phyloP scores from a whole-genome alignment of 352 stramenopile genomes.

The Pythium aquatile region DNA sequence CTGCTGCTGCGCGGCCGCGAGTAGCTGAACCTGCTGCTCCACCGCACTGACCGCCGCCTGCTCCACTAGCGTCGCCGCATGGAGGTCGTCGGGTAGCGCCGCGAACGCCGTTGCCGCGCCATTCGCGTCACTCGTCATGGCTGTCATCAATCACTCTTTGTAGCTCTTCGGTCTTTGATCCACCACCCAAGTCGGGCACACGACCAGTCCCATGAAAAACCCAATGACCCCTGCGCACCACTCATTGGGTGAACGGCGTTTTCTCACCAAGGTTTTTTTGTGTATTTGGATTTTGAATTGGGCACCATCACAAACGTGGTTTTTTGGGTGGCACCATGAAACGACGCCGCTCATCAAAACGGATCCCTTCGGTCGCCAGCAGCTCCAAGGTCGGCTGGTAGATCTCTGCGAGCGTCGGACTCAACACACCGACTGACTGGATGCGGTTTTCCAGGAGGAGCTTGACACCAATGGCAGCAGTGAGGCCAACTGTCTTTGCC shows the following conservation, averaged over 20 bases:
- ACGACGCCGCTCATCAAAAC: conserved; percentile 30
- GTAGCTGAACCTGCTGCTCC: conserved; percentile 15
- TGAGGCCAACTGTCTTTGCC: conserved; percentile 84
- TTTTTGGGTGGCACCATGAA: conserved; percentile 4
- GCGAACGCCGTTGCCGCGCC: conserved; percentile 15
- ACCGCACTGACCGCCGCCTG: conserved; percentile 20
- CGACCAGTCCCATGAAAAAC: conserved; percentile 17
- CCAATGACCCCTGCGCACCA: conserved; percentile 24
- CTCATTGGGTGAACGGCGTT: conserved; percentile 19
- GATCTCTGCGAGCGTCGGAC: conserved; percentile 53
- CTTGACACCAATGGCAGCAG: conserved; percentile 70
- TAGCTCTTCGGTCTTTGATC: background rate
- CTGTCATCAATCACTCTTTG: conserved; percentile 8
- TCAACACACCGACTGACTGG: conserved; percentile 44
- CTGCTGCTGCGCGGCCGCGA: conserved; percentile 4
- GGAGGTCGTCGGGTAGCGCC: conserved; percentile 26
- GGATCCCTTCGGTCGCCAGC: conserved; percentile 47
- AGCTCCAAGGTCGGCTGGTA: conserved; percentile 48
- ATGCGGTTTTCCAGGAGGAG: conserved; percentile 66
- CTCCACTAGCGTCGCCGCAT: conserved; percentile 25
- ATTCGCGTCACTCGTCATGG: conserved; percentile 18
- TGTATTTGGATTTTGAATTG: background rate
- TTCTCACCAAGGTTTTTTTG: conserved; percentile 25
- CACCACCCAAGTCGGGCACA: conserved; percentile 1
- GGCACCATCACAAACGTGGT: conserved; percentile 22